Evolutionary conservation across 768 basidiomycete genomes (phyloP).

Genomic region (Lactifluus hygrophoroides): DNA sequence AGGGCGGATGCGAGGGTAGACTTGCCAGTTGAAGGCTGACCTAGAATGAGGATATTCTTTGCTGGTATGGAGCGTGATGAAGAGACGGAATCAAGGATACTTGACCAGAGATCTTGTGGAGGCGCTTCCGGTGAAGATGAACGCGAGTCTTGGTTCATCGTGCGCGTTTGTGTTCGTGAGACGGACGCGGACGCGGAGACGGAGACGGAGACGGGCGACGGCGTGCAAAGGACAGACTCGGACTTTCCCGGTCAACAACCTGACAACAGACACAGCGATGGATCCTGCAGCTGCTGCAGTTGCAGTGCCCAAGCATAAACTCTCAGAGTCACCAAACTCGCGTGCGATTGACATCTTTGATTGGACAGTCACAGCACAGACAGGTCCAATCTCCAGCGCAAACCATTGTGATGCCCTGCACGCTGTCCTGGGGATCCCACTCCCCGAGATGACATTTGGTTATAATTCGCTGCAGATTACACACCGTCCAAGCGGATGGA

Average conservation of each 20-base stretch:
- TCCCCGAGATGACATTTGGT: conserved; percentile 98
- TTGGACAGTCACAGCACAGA: conserved; percentile 65
- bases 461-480: conserved; percentile 64
- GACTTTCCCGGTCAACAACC: too few relatives aligned
- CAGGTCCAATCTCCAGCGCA: conserved; percentile 75
- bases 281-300: conserved; percentile 26
- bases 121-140: conserved; percentile 65
- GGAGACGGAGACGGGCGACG: background rate
- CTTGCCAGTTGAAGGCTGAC: conserved; percentile 72
- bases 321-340: conserved; percentile 61
- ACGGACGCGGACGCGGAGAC: too few relatives aligned
- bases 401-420: conserved; percentile 64
- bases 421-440: conserved; percentile 56
- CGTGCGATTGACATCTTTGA: conserved; percentile 57
- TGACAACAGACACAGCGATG: too few relatives aligned
- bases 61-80: conserved; percentile 72
- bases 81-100: conserved; percentile 84
- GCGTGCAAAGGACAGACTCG: background rate
- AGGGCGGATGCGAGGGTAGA: conserved; percentile 64
- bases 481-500: conserved; percentile 58
- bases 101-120: conserved; percentile 83
- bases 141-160: conserved; percentile 34
- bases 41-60: conserved; percentile 82
- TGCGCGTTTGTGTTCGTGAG: too few relatives aligned
- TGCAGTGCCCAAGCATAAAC: conserved; percentile 51